Percentiles rank a stretch among this genome's conserved stretches.
Evolutionary conservation across 1,139 yeast genomes (phyloP).

Genomic region (Kluyveromyces sp.): DNA sequence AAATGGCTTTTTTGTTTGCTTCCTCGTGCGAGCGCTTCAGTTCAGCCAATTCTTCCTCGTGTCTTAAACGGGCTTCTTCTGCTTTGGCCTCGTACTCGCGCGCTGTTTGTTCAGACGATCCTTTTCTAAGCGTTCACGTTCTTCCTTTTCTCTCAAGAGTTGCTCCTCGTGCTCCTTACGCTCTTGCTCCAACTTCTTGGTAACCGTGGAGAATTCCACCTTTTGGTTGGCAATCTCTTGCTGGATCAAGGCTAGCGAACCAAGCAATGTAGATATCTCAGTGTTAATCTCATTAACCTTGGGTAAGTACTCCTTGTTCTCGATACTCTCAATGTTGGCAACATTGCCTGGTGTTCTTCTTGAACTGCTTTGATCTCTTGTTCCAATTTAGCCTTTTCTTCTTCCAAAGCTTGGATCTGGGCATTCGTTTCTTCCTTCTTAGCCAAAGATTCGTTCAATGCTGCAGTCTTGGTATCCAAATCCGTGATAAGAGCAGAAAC

Average conservation of each 20-base stretch:
- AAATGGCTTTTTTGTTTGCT: constrained; percentile 8
- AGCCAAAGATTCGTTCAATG: constrained; percentile 17
- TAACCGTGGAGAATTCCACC: constrained; percentile 19
- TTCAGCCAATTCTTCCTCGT: constrained; percentile 18
- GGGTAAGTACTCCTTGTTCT: constrained; percentile 21
- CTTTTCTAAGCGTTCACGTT: constrained; percentile 21
- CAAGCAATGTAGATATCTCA: constrained; percentile 16
- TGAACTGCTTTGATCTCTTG: constrained; percentile 16
- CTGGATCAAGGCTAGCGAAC: constrained; percentile 20
- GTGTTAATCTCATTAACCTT: constrained; percentile 19
- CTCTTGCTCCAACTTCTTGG: constrained; percentile 24
- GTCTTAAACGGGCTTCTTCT: constrained; percentile 15
- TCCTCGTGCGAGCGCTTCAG: constrained; percentile 16
- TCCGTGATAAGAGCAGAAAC: constrained; percentile 19
- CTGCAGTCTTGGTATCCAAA: constrained; percentile 24
- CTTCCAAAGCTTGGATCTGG: constrained; percentile 17
- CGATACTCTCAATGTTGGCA: constrained; percentile 12
- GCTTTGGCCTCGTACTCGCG: constrained; percentile 18
- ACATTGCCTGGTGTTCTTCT: constrained; percentile 14
- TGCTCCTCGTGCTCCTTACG: constrained; percentile 22
- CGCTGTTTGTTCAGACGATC: constrained; percentile 21
- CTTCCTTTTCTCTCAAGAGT: constrained; percentile 21
- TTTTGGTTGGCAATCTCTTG: constrained; percentile 26
- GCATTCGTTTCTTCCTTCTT: constrained; percentile 18
- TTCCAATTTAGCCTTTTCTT: constrained; percentile 15